phyloP scores from a whole-genome alignment of 1,284 basidiomycete species.

The Ustilago shanxiensis region DNA sequence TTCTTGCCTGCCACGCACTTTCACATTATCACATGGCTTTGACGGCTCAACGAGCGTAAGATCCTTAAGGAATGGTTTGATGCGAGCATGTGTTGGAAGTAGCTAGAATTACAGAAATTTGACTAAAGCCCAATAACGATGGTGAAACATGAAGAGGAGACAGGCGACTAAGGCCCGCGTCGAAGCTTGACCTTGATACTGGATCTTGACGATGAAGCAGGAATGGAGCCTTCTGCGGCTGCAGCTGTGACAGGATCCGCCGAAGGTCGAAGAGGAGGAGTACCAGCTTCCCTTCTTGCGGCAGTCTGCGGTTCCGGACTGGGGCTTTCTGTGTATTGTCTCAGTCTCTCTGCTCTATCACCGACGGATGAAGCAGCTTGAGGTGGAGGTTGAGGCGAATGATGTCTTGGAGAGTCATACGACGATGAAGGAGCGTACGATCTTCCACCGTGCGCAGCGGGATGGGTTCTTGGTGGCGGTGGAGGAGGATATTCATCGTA shows the following conservation, averaged over 20 bases:
- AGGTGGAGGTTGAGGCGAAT: constrained; percentile 31
- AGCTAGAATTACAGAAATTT: constrained; percentile 1
- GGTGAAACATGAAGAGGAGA: background rate
- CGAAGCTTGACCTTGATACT: constrained; percentile 42
- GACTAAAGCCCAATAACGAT: background rate
- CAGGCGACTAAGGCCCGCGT: constrained; percentile 13
- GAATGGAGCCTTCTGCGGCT: constrained; percentile 4
- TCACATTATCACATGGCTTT: background rate
- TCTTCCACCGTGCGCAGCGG: constrained; percentile 1
- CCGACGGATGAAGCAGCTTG: constrained; percentile 19
- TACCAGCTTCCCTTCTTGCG: constrained; percentile 4
- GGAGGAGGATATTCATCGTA: constrained; percentile 44
- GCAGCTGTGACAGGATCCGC: constrained; percentile 14
- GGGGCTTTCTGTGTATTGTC: constrained; percentile 48
- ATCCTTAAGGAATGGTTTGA: background rate
- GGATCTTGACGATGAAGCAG: constrained; percentile 21
- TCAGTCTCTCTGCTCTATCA: constrained; percentile 41
- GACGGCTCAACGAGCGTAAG: background rate
- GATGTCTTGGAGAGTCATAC: constrained; percentile 31
- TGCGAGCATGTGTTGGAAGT: background rate
- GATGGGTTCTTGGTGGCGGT: constrained; percentile 19
- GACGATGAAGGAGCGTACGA: constrained; percentile 20
- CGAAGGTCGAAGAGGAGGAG: constrained; percentile 4
- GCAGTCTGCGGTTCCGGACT: constrained; percentile 35
- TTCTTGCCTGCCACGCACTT: background rate